Evolutionary conservation across 2,329 filamentous ascomycete species (phyloP).

Genomic region (Diaporthe helianthi): DNA sequence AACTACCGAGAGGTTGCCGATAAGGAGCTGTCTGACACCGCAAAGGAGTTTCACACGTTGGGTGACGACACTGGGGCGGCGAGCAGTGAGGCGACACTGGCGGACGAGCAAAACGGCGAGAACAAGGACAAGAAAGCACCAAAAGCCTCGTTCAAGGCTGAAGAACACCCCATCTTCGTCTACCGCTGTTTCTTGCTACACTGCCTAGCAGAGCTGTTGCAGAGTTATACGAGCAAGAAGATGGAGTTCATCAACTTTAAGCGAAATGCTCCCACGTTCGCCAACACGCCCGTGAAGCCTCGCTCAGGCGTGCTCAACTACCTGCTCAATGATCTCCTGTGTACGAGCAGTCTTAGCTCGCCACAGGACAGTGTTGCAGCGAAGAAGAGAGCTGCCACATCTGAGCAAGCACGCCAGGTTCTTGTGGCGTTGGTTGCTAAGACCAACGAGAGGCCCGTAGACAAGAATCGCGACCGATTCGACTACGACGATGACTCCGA

Average conservation of each 20-base stretch:
- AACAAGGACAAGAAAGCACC: slow-evolving; percentile 66
- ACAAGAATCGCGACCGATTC: slow-evolving; percentile 63
- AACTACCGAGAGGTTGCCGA: slow-evolving; percentile 94
- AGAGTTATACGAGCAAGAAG: slow-evolving; percentile 93
- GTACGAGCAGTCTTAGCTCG: slow-evolving; percentile 65
- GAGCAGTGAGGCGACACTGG: slow-evolving; percentile 8
- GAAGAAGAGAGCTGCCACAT: slow-evolving; percentile 87
- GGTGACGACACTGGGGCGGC: slow-evolving; percentile 42
- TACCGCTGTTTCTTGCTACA: slow-evolving; percentile 95
- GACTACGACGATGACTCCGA: slow-evolving; percentile 81
- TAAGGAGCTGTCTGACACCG: slow-evolving; percentile 63
- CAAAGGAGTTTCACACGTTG: slow-evolving; percentile 52
- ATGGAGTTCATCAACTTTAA: slow-evolving; percentile 99
- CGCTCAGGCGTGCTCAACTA: slow-evolving; percentile 94
- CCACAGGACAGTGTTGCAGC: slow-evolving; percentile 76
- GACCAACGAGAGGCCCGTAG: slow-evolving; percentile 77
- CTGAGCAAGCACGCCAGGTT: slow-evolving; percentile 83
- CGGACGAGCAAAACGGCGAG: slow-evolving; percentile 43
- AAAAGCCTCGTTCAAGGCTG: slow-evolving; percentile 84
- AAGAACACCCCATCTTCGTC: slow-evolving; percentile 94
- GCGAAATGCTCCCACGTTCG: slow-evolving; percentile 82
- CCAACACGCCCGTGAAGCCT: slow-evolving; percentile 90
- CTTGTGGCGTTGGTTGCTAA: slow-evolving; percentile 87
- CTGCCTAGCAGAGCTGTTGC: slow-evolving; percentile 87
- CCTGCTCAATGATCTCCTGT: slow-evolving; percentile 79